Base-by-base conservation (phyloP, 768 basidiomycete genomes). In the Podaxis sp. region DNA sequence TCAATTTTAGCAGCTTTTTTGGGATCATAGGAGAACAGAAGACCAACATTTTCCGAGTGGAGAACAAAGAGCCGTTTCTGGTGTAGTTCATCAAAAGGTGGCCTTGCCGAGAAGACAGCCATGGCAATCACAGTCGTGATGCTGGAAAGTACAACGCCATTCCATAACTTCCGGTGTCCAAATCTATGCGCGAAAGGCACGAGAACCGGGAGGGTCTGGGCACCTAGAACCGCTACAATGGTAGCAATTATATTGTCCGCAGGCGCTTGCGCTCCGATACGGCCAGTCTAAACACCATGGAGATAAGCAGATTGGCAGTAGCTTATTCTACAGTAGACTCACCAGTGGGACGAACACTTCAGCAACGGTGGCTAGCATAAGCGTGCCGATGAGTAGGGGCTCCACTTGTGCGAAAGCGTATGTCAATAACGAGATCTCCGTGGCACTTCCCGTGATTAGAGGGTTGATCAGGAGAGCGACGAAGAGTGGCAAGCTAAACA, bases 311-410 rank as follows among this genome's bases (percentile, higher is more conserved):
- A 7, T n/a, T 27, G 29, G 9, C 36, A 38, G 15, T 22, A 12
- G 33, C 52, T 52, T 52, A 8, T 33, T 33, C 8, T 7, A 59
- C 43, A 40, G 12, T 19, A 57, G 13, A 74, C 84, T 56, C 65
- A 91, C 91, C 69, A 97, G 74, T 6, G 96, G 96, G 0, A 96
- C 93, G 68, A 98, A 97, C 22, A 98, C 89, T 50, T 96, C 91
- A 47, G 93, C 67, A 2, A 90, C 85, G 4, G 85, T 80, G 46
- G 82, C 72, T 41, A 86, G 69, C 37, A 91, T 69, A 66, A 90
- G 79, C 0, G 81, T 74, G 22, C 90, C 88, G 0, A 82, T 77
- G 9, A 86, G 69, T 25, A 91, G 71, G 7, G 86, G 86, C 47
- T 84, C 70, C 11, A 77, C 61, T 74, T 85, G 82, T 0, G 81